Evolutionary conservation across 192 early-diverging fungal species (phyloP), one percentile per base, ranked within the genome.

Genomic region (Backusella liffmaniae): DNA sequence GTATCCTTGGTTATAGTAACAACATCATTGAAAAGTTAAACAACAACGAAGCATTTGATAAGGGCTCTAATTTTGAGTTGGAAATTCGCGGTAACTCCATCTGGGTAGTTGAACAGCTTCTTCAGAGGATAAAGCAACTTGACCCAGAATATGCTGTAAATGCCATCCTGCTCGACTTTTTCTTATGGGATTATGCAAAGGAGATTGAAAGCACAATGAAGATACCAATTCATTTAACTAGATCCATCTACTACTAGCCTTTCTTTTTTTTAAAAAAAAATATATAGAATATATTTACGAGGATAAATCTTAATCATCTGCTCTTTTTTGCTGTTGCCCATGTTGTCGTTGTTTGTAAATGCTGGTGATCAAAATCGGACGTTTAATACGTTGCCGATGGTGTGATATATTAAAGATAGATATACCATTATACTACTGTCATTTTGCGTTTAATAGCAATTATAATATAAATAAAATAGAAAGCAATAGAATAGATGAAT

Each of bases 101-200:
- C 46, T 93, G 92, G 91, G 88, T 92, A 0, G 95, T 96, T 3
- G 93, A 96, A 77, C 59, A 89, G 35, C 73, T 91, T 26, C 36
- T 4, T 41, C 75, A 69, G 16, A 42, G 29, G 39, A 71, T 71
- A 42, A 23, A 49, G 30, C 26, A 71, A 32, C 26, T 35, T 30
- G 59, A 53, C 30, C 39, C 59, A 12, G 35, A 23, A 5, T 66
- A 71, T n/a, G 23, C 69, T 5, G 82, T 95, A 46, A 96, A 94
- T 78, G 90, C 93, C 1, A 92, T 96, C 18, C 77, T 96, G 46
- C 82, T 94, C n/a, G 95, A 96, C 72, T 96, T 96, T 80, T 96
- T 92, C 74, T 85, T 96, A 56, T 96, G 95, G 95, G 95, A 96
- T 77, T 89, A 88, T 69, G 92, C 95, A 5, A 93, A 94, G 71